Evolutionary conservation across 1,284 basidiomycete genomes (phyloP).

Genomic region (Meira nashicola): DNA sequence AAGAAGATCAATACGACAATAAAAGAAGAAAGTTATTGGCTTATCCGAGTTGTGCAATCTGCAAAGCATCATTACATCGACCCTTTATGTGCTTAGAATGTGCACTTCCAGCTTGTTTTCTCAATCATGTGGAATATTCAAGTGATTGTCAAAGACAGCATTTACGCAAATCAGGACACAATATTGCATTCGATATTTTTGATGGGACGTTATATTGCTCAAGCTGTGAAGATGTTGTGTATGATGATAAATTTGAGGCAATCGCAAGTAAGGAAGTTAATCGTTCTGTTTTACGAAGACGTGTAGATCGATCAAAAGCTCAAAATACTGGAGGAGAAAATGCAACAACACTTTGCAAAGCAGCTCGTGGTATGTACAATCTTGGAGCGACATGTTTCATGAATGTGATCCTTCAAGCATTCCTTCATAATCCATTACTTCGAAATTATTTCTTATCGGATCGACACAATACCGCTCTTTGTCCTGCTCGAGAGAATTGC

Average conservation of each 20-base stretch:
- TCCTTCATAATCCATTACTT: conserved; percentile 84
- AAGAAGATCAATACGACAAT: conserved; percentile 1
- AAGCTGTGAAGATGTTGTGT: conserved; percentile 42
- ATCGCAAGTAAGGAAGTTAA: conserved; percentile 9
- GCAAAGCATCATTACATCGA: conserved; percentile 33
- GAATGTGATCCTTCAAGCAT: conserved; percentile 85
- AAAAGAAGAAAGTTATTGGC: conserved; percentile 21
- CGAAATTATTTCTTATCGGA: conserved; percentile 86
- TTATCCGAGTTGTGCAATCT: conserved; percentile 41
- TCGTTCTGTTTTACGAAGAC: too few relatives aligned
- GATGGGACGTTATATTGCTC: conserved; percentile 46
- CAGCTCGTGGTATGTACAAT: conserved; percentile 79
- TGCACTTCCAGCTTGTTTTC: conserved; percentile 42
- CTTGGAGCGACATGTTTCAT: conserved; percentile 93
- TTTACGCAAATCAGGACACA: conserved; percentile 15
- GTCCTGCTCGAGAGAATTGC: conserved; percentile 63
- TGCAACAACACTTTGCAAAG: conserved; percentile 53
- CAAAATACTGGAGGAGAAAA: conserved; percentile 21
- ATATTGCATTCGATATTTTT: conserved; percentile 35
- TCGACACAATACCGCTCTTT: conserved; percentile 66
- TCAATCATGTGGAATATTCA: conserved; percentile 12
- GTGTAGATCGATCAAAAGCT: not conserved
- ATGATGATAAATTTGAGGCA: conserved; percentile 39
- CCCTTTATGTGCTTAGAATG: conserved; percentile 49
- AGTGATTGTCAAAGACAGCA: conserved; percentile 16